Evolutionary conservation across 2,329 filamentous ascomycete species (phyloP), one percentile per base, ranked within the genome.

Genomic region (Calcarisporium arbuscula): DNA sequence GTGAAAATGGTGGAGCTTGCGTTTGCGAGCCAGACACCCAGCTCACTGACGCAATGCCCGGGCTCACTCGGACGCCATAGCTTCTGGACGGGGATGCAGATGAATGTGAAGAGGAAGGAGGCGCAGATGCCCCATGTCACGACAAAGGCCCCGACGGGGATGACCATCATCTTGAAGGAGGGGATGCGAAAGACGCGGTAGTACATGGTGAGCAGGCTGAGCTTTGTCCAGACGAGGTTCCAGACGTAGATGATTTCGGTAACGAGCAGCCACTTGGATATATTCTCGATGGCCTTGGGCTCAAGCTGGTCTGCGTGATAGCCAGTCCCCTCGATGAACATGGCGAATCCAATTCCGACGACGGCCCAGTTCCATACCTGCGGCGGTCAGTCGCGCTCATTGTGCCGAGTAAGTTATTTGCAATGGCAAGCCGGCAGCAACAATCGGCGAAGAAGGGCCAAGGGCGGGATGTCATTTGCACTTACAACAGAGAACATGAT

Each of bases 161-260:
- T 59, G 5, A 56, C 56, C 41, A 56, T 57, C 38, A 51, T 59
- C 42, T 60, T 59, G 37, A 70, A 63, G 32, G 54, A 54, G 1
- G 53, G 54, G 5, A 62, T 51, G 15, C 53, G 63, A 48, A 72
- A 72, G 41, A 72, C 67, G 43, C 67, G 65, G 46, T 59, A 60
- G 52, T 71, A 72, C 65, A 72, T 68, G 28, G 68, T 47, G 21
- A 73, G 46, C 21, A 72, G 53, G 32, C 62, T 62, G 12, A 70
- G 38, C 42, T 71, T 73, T 9, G 66, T 65, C 51, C 66, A 59
- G 27, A 59, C 61, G 3, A 70, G 49, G 18, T 64, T 67, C 41
- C 56, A 68, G 19, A 57, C 61, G 41, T 69, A 69, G 20, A 68
- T 50, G 36, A 67, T 55, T 43, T 68, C 65, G 15, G 62, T 64